phyloP scores from a whole-genome alignment of 2,329 filamentous ascomycete genomes.

The Paraphoma chrysanthemicola region DNA sequence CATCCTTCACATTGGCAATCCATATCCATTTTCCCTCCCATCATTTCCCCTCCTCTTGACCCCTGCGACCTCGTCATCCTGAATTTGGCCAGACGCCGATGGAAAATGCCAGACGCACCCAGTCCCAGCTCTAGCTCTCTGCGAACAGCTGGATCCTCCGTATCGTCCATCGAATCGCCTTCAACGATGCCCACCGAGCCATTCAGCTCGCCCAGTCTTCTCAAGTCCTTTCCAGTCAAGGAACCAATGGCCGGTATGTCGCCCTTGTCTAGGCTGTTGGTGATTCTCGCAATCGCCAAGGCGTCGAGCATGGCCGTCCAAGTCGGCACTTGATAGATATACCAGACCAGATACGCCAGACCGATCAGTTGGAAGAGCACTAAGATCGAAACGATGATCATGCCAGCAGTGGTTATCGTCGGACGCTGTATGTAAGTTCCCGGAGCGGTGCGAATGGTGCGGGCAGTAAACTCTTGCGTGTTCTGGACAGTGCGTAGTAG shows the following conservation, averaged over 20 bases:
- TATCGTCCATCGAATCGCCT: background rate
- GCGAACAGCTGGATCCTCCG: background rate
- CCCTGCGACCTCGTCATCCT: background rate
- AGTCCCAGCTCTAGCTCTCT: constrained; percentile 3
- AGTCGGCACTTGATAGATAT: constrained; percentile 13
- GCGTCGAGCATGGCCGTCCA: constrained; percentile 15
- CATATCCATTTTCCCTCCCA: background rate
- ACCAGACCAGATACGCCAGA: constrained; percentile 8
- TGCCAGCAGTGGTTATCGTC: background rate
- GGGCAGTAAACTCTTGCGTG: constrained; percentile 4
- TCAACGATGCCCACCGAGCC: constrained; percentile 1
- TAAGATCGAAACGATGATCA: constrained; percentile 4
- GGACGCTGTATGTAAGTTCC: constrained; percentile 2
- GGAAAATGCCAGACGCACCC: background rate
- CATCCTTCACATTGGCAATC: constrained; percentile 3
- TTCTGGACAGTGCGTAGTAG: constrained; percentile 6
- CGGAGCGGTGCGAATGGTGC: constrained; percentile 1
- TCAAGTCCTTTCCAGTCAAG: background rate
- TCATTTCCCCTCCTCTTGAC: background rate
- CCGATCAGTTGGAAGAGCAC: constrained; percentile 11
- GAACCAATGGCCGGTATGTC: constrained; percentile 5
- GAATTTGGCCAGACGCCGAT: constrained; percentile 6
- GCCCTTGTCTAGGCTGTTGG: constrained; percentile 5
- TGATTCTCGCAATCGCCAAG: constrained; percentile 10
- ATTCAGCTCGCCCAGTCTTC: background rate